These are phyloP conservation scores for Fusarium sp. DNA, from an alignment of 2,329 filamentous ascomycete species.

Conservation along the genomic window DNA sequence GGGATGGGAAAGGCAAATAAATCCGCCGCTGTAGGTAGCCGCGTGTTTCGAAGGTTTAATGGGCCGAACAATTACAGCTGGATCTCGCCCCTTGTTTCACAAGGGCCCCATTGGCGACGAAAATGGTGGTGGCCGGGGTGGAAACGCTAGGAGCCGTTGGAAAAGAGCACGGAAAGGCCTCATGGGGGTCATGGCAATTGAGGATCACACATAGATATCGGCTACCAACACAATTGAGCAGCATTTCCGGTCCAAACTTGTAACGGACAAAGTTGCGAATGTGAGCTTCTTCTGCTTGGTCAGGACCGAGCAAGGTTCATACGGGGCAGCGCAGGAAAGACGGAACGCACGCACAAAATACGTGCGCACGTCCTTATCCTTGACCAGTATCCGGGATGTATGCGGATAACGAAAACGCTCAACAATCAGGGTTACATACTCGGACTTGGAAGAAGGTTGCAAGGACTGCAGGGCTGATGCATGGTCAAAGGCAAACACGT, in stretches of 20 bases:
- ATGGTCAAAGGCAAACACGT: background rate
- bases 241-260: constrained; percentile 31
- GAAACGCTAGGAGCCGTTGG: constrained; percentile 19
- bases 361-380: constrained; percentile 2
- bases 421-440: background rate
- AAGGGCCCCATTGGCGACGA: constrained; percentile 26
- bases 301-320: constrained; percentile 25
- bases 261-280: constrained; percentile 35
- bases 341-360: background rate
- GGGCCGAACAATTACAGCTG: constrained; percentile 33
- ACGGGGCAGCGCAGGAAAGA: constrained; percentile 12
- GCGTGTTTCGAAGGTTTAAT: constrained; percentile 40
- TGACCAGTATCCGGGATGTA: background rate
- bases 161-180: constrained; percentile 22
- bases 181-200: constrained; percentile 19
- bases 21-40: constrained; percentile 34
- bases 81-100: constrained; percentile 40
- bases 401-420: background rate
- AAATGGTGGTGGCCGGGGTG: constrained; percentile 31
- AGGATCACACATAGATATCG: constrained; percentile 30
- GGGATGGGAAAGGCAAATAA: constrained; percentile 19
- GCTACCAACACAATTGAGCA: constrained; percentile 34
- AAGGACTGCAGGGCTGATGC: constrained; percentile 28
- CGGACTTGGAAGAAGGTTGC: constrained; percentile 20
- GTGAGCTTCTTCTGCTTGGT: constrained; percentile 18